Evolutionary conservation across 163 green algal genomes (phyloP).

Genomic region (Chlamydomonas reinhardtii): DNA sequence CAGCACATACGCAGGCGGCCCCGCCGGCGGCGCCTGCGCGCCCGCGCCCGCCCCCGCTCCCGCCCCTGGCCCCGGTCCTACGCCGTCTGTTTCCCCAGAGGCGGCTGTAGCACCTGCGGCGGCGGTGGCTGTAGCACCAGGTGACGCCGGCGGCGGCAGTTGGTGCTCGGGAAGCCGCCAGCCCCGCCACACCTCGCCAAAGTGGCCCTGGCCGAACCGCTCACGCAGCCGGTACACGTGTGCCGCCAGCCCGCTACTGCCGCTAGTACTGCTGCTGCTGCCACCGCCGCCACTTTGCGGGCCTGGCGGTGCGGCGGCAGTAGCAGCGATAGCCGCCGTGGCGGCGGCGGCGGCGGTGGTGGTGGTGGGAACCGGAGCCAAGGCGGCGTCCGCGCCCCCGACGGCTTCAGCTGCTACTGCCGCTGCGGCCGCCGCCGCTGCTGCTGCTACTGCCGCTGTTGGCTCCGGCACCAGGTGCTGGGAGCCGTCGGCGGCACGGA

Average conservation of each 20-base stretch:
- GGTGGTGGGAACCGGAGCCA: neutral
- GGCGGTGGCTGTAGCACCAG: too few relatives aligned
- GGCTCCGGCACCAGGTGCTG: neutral
- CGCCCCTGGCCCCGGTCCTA: neutral
- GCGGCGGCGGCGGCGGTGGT: neutral
- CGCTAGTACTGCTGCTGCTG: neutral
- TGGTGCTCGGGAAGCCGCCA: neutral
- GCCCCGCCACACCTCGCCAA: conserved; percentile 68
- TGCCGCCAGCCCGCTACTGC: neutral
- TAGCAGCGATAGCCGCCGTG: too few relatives aligned
- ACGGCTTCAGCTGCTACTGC: neutral
- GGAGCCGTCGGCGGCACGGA: neutral
- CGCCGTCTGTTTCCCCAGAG: neutral
- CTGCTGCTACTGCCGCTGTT: neutral
- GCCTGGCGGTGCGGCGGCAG: too few relatives aligned
- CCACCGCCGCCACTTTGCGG: neutral
- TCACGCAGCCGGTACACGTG: conserved; percentile 26
- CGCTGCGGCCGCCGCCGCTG: neutral
- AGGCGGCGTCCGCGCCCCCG: neutral
- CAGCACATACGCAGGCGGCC: conserved; percentile 57
- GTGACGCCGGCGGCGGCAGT: too few relatives aligned
- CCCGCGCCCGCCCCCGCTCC: neutral
- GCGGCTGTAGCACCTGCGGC: too few relatives aligned
- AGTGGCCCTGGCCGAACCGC: conserved; percentile 53
- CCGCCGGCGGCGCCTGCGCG: neutral